Percentiles rank a stretch among this genome's conserved stretches.
Evolutionary conservation across 2,329 filamentous ascomycete genomes (phyloP).

Genomic region (Talaromyces islandicus): DNA sequence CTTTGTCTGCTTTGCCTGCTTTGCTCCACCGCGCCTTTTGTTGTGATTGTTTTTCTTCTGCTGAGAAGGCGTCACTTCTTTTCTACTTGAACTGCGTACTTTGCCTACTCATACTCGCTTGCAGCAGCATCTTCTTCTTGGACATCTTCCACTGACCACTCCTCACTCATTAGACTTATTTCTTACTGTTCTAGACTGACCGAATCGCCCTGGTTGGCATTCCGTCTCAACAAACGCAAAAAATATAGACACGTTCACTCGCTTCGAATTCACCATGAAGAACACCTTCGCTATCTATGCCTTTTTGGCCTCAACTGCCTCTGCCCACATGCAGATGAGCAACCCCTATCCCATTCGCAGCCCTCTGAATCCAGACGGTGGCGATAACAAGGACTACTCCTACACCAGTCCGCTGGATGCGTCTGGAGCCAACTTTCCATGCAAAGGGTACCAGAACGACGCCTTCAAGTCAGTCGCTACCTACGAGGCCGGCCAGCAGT

Average conservation of each 20-base stretch:
- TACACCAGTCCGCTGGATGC: conserved; percentile 62
- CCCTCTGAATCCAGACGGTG: conserved; percentile 42
- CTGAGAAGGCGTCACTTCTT: background rate
- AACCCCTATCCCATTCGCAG: conserved; percentile 50
- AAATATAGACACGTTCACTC: background rate
- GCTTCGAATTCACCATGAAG: conserved; percentile 23
- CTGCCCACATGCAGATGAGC: conserved; percentile 51
- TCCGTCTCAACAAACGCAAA: conserved; percentile 17
- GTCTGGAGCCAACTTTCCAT: conserved; percentile 63
- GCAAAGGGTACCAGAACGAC: conserved; percentile 61
- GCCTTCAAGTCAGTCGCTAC: conserved; percentile 51
- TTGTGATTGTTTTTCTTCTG: background rate
- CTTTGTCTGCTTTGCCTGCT: background rate
- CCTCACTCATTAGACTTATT: background rate
- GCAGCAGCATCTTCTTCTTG: background rate
- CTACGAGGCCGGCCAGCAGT: conserved; percentile 56
- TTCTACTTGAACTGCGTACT: background rate
- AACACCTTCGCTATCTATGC: conserved; percentile 20
- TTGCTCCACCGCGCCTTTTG: background rate
- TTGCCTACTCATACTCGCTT: background rate
- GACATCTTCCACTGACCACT: background rate
- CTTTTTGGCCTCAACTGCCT: conserved; percentile 27
- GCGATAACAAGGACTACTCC: conserved; percentile 55
- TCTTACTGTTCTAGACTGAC: background rate
- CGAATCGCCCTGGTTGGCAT: conserved; percentile 11